Base-by-base conservation (phyloP, 768 basidiomycete genomes). In the Chalciporus piperatus region DNA sequence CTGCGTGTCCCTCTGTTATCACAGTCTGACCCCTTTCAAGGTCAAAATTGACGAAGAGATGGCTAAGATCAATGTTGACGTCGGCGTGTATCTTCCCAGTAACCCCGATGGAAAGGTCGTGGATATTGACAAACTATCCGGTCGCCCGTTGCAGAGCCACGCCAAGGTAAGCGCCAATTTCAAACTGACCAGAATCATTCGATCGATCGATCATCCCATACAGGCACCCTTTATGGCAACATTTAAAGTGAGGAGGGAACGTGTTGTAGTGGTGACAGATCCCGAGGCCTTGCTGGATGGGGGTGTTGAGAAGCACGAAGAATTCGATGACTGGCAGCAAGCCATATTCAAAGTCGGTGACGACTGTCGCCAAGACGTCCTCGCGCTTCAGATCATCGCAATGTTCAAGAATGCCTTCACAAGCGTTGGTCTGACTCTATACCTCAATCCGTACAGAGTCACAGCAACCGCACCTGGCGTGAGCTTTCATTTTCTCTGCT, bases 331-430 rank as follows among this genome's bases (percentile, higher is more conserved):
- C 41, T 98, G 92, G 95, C 92, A 96, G 54, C 87, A 92, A 58
- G 97, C 97, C 1, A 99, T 99, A 56, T 99, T 99, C 84, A 99
- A 99, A 76, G 97, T 99, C 51, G 97, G 97, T 49, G 97, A 99
- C 65, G 97, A 99, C 66, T 99, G 97, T 68, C 84, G 97, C 39
- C 97, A 99, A 69, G 97, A 99, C 62, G 87, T 98, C n/a, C 80
- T 99, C 41, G 97, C 97, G 0, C 74, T 99, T 43, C 97, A 99
- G 63, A 74, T 98, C 54, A 98, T 99, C 55, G 97, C 97, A 6
- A 98, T 98, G 94, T 98, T 98, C 81, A 98, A 98, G 72, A 98
- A 97, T 68, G 87, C 98, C 51, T 99, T 96, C 73, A 88, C 80
- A 12, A 81, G 82, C 55, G 80, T 96, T 52, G 97, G 97, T 1